Base-by-base conservation (phyloP, 768 basidiomycete species). In the Trametes villosa region DNA sequence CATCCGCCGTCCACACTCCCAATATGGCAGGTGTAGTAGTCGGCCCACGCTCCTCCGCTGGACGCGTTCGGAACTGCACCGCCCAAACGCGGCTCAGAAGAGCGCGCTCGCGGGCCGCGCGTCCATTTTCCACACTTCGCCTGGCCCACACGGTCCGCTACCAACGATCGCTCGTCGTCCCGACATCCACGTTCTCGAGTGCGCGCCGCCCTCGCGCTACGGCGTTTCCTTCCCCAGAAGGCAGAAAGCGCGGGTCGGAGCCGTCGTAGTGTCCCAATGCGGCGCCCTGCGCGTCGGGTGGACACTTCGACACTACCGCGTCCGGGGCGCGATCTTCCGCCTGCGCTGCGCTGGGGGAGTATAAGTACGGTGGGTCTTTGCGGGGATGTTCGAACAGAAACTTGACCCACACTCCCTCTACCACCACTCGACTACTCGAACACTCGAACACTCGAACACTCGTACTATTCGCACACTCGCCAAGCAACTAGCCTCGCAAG, bases 11-110 rank as follows among this genome's bases (percentile, higher is more conserved):
- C 27, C 2, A 3, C 9, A 7, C 9, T 2, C 52, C 40, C 0
- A 53, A 54, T 44, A 54, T 44, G 53, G 53, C n/a, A 54, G 26
- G 53, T 45, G 29, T 54, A 54, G 53, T 54, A 24, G 41, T 54
- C 11, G 12, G 18, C 7, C 18, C 6, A 9, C 44, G 6, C 22
- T 9, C 20, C 22, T 45, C 36, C 7, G 36, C 36, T 11, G 36
- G 36, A 38, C 33, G 15, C 36, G 18, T 38, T 18, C 18, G 13
- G 36, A 18, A 38, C 13, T 18, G 36, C 36, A 38, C 36, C 13
- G 36, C 36, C n/a, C n/a, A n/a, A n/a, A n/a, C n/a, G n/a, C n/a
- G n/a, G n/a, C n/a, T n/a, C n/a, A n/a, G n/a, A n/a, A n/a, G n/a
- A n/a, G n/a, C n/a, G n/a, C n/a, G n/a, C n/a, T n/a, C n/a, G n/a